phyloP scores from a whole-genome alignment of 176 grass and related monocot genomes.

The Hordeum marinum region DNA sequence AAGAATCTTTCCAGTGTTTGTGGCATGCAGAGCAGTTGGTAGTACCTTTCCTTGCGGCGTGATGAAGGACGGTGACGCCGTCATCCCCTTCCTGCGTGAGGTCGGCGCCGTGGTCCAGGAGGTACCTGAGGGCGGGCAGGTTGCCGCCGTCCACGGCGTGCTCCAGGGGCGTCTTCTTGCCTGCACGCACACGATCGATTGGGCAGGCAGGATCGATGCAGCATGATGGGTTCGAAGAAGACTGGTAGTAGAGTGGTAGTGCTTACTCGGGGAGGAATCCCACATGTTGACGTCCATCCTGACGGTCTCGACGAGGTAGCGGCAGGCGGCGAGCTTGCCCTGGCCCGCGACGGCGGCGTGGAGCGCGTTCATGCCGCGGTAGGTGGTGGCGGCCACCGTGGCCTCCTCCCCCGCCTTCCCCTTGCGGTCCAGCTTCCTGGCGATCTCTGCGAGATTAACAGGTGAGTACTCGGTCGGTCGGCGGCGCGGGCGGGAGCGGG shows the following conservation, averaged over 20 bases:
- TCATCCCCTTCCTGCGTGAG: background rate
- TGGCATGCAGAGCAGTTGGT: no score
- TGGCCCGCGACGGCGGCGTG: constrained; percentile 10
- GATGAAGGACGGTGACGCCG: background rate
- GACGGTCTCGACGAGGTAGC: constrained; percentile 24
- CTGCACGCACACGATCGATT: background rate
- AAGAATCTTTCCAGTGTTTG: no score
- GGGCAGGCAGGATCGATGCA: background rate
- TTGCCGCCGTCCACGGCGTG: constrained; percentile 20
- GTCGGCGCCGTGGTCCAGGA: constrained; percentile 27
- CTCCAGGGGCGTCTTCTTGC: constrained; percentile 23
- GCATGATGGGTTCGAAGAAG: background rate
- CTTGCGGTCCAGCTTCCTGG: background rate
- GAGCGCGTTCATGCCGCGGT: constrained; percentile 25
- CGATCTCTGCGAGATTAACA: no score
- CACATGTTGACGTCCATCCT: constrained; percentile 30
- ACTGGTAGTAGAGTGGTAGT: background rate
- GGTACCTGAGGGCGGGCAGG: constrained; percentile 21
- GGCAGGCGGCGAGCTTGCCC: constrained; percentile 7
- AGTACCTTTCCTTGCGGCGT: background rate
- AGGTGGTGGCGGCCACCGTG: background rate
- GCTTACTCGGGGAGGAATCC: background rate
- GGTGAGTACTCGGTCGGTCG: no score
- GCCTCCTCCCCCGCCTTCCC: background rate
- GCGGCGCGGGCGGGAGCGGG: no score